Evolutionary conservation across 2,329 filamentous ascomycete species (phyloP).

Genomic region (Nannizzia gypsea): DNA sequence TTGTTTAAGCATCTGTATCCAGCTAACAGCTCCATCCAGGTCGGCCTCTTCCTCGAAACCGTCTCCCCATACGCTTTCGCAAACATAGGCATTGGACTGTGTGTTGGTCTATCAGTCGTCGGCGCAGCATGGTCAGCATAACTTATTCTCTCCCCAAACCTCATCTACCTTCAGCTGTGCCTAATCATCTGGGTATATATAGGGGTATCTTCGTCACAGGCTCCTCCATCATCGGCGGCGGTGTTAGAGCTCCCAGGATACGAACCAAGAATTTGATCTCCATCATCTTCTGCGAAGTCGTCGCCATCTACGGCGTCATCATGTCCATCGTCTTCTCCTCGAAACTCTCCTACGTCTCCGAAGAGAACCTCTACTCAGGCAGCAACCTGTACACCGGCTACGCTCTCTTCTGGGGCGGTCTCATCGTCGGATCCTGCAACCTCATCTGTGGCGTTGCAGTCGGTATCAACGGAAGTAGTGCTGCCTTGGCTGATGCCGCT

Average conservation of each 20-base stretch:
- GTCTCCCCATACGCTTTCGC: constrained; percentile 94
- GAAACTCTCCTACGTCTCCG: constrained; percentile 59
- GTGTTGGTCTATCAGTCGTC: constrained; percentile 90
- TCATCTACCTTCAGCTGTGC: constrained; percentile 8
- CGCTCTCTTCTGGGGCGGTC: constrained; percentile 87
- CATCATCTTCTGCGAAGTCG: constrained; percentile 99
- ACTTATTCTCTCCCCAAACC: not conserved
- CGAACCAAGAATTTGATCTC: constrained; percentile 99
- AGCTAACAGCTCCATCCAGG: constrained; percentile 36
- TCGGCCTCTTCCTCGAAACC: constrained; percentile 87
- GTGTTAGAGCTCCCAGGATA: constrained; percentile 92
- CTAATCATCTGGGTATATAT: constrained; percentile 15
- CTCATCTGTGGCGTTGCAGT: constrained; percentile 91
- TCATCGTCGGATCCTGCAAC: constrained; percentile 94
- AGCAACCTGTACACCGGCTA: constrained; percentile 89
- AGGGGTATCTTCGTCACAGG: constrained; percentile 99
- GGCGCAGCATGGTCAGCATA: constrained; percentile 78
- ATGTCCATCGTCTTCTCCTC: constrained; percentile 98
- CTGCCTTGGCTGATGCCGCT: constrained; percentile 88
- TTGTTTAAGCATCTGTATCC: constrained; percentile 4
- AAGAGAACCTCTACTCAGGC: constrained; percentile 56
- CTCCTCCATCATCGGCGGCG: constrained; percentile 90
- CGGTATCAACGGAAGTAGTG: constrained; percentile 95
- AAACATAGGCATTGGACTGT: constrained; percentile 76
- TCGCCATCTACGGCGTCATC: constrained; percentile 99